Conservation (phyloP, 2,329 filamentous ascomycete species). For the Cercospora sp. region DNA sequence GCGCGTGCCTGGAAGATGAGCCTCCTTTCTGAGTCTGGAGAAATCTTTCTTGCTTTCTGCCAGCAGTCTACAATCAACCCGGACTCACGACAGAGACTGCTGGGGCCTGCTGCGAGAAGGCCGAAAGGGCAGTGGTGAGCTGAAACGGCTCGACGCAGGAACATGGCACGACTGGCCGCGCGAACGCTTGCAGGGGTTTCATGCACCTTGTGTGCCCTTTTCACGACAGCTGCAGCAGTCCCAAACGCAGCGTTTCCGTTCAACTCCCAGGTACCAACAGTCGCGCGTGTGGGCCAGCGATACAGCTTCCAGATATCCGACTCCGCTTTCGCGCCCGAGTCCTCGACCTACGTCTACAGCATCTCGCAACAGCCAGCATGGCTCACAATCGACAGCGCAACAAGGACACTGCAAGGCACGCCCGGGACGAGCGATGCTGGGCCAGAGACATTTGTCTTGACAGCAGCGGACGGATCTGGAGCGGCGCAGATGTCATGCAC, state of each 20-base stretch:
- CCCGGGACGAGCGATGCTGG: conserved; percentile 62
- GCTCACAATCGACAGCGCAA: conserved; percentile 68
- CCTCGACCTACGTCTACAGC: conserved; percentile 62
- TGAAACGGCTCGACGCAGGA: conserved; percentile 16
- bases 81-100: neutral
- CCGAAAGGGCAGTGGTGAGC: neutral
- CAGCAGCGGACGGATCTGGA: conserved; percentile 67
- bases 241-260: conserved; percentile 65
- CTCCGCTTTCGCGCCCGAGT: conserved; percentile 69
- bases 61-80: neutral
- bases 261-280: conserved; percentile 80
- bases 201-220: conserved; percentile 24
- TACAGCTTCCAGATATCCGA: conserved; percentile 72
- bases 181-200: conserved; percentile 23
- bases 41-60: conserved; percentile 14
- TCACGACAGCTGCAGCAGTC: conserved; percentile 28
- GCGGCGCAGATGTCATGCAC: conserved; percentile 66
- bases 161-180: conserved; percentile 15
- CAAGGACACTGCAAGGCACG: conserved; percentile 69
- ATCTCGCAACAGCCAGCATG: conserved; percentile 68
- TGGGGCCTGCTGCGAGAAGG: neutral
- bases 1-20: conserved; percentile 22
- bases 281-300: conserved; percentile 66
- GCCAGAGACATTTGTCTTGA: conserved; percentile 63
- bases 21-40: conserved; percentile 14